Base-by-base conservation (phyloP, 106 monocot species). In the Hemerocallis citrina region DNA sequence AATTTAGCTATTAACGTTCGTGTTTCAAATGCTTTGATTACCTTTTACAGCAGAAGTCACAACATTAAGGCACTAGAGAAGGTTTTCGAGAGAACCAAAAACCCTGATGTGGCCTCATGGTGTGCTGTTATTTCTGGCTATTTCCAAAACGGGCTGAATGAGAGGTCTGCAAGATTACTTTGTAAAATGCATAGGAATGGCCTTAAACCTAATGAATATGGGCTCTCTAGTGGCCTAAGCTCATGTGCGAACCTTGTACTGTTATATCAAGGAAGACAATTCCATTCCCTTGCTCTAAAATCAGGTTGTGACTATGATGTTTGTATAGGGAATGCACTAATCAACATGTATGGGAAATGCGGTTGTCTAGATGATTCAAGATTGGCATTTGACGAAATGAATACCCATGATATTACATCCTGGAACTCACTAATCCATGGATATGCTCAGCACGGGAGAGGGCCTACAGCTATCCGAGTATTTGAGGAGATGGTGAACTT, bases 401-500 rank as follows among this genome's bases (percentile, higher is more conserved):
- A 19, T 0, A 27, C 28, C 39, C 85, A 63, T 48, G 85, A 91
- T 74, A 16, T 71, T 11, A 71, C 71, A 55, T 90, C 90, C 52
- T 90, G 85, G 79, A 90, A 90, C 35, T 85, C 82, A 2, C 25
- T 90, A 54, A 85, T 90, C 57, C 82, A 85, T 62, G 74, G 79
- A 1, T 79, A 77, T 41, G 79, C 85, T 30, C 48, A 82, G 54
- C 63, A 76, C 55, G 90, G 90, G 8, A 29, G 55, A 44, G 76
- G 61, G n/a, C 28, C 5, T 0, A 33, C 68, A 15, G 78, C 52
- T 8, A 20, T 85, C 3, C 19, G 66, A 38, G 27, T 66, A 11
- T 77, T 85, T 38, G 28, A 68, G 24, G 35, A 74, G 45, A 82
- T 91, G 79, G 2, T 49, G 13, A 45, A 67, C 4, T 11, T 34